phyloP scores from a whole-genome alignment of 345 rosid genomes.

The Erysimum cheiranthoides region DNA sequence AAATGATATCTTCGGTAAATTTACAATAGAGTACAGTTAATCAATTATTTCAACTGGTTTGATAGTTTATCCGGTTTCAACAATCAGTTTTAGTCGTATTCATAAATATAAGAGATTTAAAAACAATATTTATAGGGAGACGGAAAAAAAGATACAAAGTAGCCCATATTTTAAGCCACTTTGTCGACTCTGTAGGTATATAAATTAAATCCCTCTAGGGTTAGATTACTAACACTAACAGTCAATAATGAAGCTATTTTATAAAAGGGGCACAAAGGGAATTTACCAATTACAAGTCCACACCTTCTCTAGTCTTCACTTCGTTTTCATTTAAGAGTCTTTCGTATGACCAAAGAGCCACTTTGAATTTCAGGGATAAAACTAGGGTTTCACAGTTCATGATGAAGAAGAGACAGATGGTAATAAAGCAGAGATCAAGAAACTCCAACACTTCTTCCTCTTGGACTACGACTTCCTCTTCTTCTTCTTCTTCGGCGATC shows the following conservation, averaged over 20 bases:
- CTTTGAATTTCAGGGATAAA: not conserved
- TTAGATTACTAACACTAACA: slow-evolving; percentile 11
- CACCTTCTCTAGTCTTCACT: slow-evolving; percentile 20
- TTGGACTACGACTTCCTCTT: slow-evolving; percentile 47
- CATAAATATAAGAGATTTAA: not conserved
- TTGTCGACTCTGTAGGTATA: slow-evolving; percentile 33
- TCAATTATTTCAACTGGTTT: slow-evolving; percentile 9
- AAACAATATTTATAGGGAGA: not conserved
- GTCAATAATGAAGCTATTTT: slow-evolving; percentile 12
- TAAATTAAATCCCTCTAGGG: slow-evolving; percentile 29
- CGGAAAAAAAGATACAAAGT: slow-evolving; percentile 1
- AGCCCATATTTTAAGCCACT: slow-evolving; percentile 24
- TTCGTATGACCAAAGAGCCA: slow-evolving; percentile 46
- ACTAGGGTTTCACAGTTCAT: slow-evolving; percentile 48
- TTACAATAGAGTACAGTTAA: not conserved
- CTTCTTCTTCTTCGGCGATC: slow-evolving; percentile 49
- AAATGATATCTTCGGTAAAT: not conserved
- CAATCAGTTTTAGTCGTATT: not conserved
- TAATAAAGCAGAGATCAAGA: slow-evolving; percentile 49
- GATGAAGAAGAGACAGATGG: slow-evolving; percentile 67
- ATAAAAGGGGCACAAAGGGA: slow-evolving; percentile 31
- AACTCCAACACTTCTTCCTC: slow-evolving; percentile 44
- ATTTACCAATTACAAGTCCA: slow-evolving; percentile 1
- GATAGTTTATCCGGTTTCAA: not conserved
- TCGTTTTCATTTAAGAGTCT: slow-evolving; percentile 26